Conservation (phyloP, 2,329 filamentous ascomycete species). For the Arthrobotrys iridis region DNA sequence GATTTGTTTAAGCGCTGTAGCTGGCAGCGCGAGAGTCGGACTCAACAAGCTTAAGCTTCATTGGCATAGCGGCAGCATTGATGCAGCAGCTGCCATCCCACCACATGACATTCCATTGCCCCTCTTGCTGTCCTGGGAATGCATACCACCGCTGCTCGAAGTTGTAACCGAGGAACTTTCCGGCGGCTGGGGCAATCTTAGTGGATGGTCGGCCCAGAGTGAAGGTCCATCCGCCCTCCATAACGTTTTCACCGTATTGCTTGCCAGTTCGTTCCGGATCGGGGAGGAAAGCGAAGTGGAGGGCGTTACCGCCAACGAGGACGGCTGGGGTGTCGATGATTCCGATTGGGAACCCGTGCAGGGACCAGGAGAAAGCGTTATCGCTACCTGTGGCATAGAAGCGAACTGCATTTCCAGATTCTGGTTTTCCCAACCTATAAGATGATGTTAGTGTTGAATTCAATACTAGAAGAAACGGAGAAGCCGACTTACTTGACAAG, state of each 20-base stretch:
- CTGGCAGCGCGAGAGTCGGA: conserved; percentile 12
- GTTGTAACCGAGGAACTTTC: conserved; percentile 53
- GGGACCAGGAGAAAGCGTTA: conserved; percentile 29
- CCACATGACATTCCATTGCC: conserved; percentile 50
- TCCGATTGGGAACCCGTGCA: conserved; percentile 44
- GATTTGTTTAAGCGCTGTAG: not conserved
- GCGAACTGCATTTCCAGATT: conserved; percentile 18
- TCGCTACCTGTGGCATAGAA: conserved; percentile 43
- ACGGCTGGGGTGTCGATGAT: conserved; percentile 46
- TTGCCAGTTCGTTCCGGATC: conserved; percentile 33
- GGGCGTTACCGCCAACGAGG: conserved; percentile 28
- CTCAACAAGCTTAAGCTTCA: conserved; percentile 46
- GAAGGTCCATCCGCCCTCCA: conserved; percentile 48
- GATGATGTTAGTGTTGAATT: conserved; percentile 1
- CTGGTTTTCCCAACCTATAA: not conserved
- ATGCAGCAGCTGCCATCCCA: conserved; percentile 52
- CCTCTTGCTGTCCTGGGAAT: conserved; percentile 34
- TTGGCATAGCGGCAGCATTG: conserved; percentile 37
- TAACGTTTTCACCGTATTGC: conserved; percentile 35
- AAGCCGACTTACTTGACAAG: conserved; percentile 10
- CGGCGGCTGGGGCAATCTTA: conserved; percentile 40
- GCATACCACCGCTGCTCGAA: conserved; percentile 51
- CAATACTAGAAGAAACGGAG: not conserved
- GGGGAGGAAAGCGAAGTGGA: conserved; percentile 39
- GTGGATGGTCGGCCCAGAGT: conserved; percentile 37